Conservation (phyloP, 2,329 filamentous ascomycete genomes). For the Grosmannia huntii region DNA sequence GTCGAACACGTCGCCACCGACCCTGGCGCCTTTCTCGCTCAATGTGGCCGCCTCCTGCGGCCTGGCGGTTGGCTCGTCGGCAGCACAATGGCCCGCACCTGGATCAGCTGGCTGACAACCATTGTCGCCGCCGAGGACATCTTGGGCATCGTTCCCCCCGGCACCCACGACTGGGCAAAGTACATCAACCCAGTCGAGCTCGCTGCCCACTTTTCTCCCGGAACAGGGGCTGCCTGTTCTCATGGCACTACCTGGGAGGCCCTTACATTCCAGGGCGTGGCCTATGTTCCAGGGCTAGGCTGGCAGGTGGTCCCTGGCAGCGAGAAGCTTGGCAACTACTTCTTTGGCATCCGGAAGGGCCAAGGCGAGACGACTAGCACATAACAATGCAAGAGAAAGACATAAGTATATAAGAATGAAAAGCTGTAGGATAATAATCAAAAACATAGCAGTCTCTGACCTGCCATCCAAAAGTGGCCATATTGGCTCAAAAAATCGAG, state of each 20-base stretch:
- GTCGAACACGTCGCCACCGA: slow-evolving; percentile 72
- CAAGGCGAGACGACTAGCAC: not conserved
- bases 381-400: not conserved
- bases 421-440: too few species aligned
- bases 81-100: slow-evolving; percentile 83
- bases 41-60: slow-evolving; percentile 61
- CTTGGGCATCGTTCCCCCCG: slow-evolving; percentile 73
- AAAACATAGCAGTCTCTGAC: too few species aligned
- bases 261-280: slow-evolving; percentile 59
- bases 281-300: slow-evolving; percentile 81
- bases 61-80: slow-evolving; percentile 90
- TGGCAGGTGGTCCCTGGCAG: slow-evolving; percentile 76
- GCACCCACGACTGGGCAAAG: slow-evolving; percentile 93
- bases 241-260: slow-evolving; percentile 38
- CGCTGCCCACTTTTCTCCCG: slow-evolving; percentile 34
- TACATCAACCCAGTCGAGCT: slow-evolving; percentile 85
- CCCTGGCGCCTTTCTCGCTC: slow-evolving; percentile 60
- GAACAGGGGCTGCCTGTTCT: slow-evolving; percentile 20
- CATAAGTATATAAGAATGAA: not conserved
- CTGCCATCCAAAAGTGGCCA: too few species aligned
- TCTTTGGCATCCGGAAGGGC: slow-evolving; percentile 62
- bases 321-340: slow-evolving; percentile 88
- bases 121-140: slow-evolving; percentile 86
- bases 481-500: not conserved
- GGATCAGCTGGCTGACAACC: slow-evolving; percentile 82